These are phyloP conservation scores for Echinochloa phyllopogon DNA, from an alignment of 176 grass and related monocot genomes.

Conservation along the genomic window DNA sequence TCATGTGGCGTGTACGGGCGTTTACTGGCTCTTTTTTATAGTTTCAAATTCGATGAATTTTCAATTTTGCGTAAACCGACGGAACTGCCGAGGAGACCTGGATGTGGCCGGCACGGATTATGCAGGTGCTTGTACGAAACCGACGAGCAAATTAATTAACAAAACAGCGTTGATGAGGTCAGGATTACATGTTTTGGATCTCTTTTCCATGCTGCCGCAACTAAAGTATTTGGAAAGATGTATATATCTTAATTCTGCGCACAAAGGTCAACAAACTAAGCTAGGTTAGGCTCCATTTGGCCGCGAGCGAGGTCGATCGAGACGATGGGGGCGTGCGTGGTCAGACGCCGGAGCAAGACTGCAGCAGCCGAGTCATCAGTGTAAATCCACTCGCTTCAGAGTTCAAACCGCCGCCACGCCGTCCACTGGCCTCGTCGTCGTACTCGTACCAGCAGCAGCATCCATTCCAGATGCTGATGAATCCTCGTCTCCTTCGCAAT, in stretches of 20 bases:
- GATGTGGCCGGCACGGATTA: too few relatives aligned
- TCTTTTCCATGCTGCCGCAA: not conserved
- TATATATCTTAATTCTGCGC: too few relatives aligned
- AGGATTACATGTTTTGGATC: not conserved
- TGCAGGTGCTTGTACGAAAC: not conserved
- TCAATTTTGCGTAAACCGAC: too few relatives aligned
- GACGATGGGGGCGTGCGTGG: too few relatives aligned
- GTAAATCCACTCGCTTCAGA: not conserved
- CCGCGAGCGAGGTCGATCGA: not conserved
- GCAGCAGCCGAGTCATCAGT: not conserved
- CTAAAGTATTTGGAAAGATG: not conserved
- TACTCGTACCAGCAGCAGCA: too few relatives aligned
- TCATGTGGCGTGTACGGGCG: too few relatives aligned
- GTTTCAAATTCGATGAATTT: not conserved
- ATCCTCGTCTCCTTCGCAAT: too few relatives aligned
- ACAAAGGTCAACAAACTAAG: not conserved
- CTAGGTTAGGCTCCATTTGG: not conserved
- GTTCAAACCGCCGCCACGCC: not conserved
- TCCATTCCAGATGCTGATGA: not conserved
- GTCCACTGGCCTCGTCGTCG: not conserved
- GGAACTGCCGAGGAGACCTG: too few relatives aligned
- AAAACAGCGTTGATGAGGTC: not conserved
- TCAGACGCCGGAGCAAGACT: not conserved
- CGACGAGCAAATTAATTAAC: not conserved
- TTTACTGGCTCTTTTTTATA: too few relatives aligned